A percentile compares a stretch with the other conserved stretches of the same genome.
These are phyloP conservation scores for Cardiospermum halicacabum DNA, from an alignment of 345 rosid species.

Conservation along the genomic window DNA sequence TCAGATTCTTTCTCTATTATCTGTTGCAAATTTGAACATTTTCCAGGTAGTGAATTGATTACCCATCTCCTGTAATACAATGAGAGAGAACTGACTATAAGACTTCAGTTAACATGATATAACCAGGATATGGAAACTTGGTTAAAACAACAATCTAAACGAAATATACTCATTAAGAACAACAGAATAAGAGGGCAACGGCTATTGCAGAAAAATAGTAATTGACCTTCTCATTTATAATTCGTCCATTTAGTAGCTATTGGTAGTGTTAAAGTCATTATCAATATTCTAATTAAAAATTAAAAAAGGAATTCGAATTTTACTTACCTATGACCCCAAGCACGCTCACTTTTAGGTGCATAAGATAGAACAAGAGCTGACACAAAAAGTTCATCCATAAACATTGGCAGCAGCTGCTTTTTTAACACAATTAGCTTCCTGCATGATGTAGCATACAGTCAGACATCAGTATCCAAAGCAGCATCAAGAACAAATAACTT, in stretches of 20 bases:
- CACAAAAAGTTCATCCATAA: constrained; percentile 60
- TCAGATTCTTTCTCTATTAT: constrained; percentile 74
- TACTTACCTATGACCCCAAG: constrained; percentile 87
- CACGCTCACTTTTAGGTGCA: constrained; percentile 87
- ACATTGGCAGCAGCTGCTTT: constrained; percentile 36
- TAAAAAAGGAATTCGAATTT: too few relatives aligned
- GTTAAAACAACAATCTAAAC: background rate
- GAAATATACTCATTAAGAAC: background rate
- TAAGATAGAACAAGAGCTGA: constrained; percentile 74
- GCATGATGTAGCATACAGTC: constrained; percentile 16
- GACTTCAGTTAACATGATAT: background rate
- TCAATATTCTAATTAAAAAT: background rate
- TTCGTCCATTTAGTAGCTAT: background rate
- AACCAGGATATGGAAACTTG: background rate
- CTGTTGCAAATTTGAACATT: constrained; percentile 38
- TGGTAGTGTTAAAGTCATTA: background rate
- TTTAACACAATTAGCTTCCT: constrained; percentile 63
- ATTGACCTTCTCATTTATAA: background rate
- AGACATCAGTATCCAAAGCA: constrained; percentile 12
- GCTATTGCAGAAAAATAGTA: background rate
- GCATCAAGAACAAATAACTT: constrained; percentile 7
- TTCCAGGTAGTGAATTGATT: constrained; percentile 61
- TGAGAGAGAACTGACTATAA: background rate
- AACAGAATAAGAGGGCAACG: background rate
- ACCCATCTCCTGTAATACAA: constrained; percentile 72